A percentile compares a stretch with the other conserved stretches of the same genome.
These are phyloP conservation scores for Oldenlandia corymbosa DNA, from an alignment of 257 asterid species.

Conservation along the genomic window DNA sequence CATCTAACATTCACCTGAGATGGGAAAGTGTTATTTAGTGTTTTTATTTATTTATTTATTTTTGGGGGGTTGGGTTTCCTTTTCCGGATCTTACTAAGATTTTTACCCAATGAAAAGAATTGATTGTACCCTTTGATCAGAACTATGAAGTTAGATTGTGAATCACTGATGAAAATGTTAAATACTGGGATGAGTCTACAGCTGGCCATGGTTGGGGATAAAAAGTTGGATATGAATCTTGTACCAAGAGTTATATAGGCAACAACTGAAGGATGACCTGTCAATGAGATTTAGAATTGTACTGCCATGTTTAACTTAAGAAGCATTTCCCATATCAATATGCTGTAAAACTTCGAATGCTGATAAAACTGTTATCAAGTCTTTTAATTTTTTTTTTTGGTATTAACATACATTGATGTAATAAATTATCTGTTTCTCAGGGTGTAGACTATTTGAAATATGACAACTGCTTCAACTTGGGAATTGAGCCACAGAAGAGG, in stretches of 20 bases:
- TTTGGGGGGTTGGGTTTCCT: too few relatives aligned
- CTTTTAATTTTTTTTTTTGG: neutral
- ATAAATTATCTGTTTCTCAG: constrained; percentile 30
- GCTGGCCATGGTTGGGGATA: neutral
- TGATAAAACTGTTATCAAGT: neutral
- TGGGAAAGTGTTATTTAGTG: neutral
- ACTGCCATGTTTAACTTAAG: neutral
- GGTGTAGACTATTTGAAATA: constrained; percentile 93
- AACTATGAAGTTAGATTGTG: neutral
- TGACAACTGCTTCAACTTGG: constrained; percentile 95
- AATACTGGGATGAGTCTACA: too few relatives aligned
- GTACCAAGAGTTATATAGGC: neutral
- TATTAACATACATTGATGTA: constrained; percentile 16
- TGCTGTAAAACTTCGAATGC: neutral
- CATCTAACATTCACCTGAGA: neutral
- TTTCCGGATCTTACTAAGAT: too few relatives aligned
- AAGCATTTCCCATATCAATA: neutral
- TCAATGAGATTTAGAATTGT: neutral
- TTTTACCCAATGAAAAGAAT: neutral
- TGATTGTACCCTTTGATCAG: neutral
- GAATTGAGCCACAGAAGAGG: constrained; percentile 79
- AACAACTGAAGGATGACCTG: neutral
- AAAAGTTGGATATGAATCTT: neutral
- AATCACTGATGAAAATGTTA: neutral
- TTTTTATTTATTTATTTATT: too few relatives aligned